Conservation (phyloP, 345 rosid species). For the Gossypium stocksii region DNA sequence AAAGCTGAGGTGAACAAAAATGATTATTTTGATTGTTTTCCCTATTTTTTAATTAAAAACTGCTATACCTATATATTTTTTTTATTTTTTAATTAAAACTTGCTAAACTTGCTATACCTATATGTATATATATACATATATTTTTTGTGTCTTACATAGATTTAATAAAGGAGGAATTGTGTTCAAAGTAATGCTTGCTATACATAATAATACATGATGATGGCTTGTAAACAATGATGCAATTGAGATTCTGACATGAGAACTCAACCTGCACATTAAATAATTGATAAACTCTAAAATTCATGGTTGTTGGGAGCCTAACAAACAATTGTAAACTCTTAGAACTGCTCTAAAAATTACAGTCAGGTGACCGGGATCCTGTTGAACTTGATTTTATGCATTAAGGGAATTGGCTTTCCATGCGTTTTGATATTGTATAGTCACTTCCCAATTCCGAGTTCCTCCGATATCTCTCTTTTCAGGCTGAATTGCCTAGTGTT, state of each 20-base stretch:
- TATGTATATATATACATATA: too few species aligned
- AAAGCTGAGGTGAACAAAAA: accelerated
- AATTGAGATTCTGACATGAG: background rate
- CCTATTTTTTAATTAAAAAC: too few species aligned
- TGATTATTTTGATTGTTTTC: too few species aligned
- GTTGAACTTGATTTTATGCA: background rate
- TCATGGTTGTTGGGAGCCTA: background rate
- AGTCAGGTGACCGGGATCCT: background rate
- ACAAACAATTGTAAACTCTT: background rate
- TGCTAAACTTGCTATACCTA: too few species aligned
- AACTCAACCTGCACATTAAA: background rate
- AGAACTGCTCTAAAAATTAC: background rate
- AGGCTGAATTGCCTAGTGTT: slow-evolving; percentile 82
- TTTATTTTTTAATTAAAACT: too few species aligned
- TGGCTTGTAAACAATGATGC: background rate
- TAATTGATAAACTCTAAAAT: background rate
- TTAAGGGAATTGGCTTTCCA: background rate
- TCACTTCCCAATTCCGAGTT: slow-evolving; percentile 80
- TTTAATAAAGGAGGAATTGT: background rate
- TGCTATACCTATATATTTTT: too few species aligned
- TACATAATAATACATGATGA: background rate
- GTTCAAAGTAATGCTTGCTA: background rate
- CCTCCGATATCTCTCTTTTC: slow-evolving; percentile 82
- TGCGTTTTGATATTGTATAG: background rate
- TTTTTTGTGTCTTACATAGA: too few species aligned